Conservation (phyloP, 78 protist species). For the Bodo saltans region DNA sequence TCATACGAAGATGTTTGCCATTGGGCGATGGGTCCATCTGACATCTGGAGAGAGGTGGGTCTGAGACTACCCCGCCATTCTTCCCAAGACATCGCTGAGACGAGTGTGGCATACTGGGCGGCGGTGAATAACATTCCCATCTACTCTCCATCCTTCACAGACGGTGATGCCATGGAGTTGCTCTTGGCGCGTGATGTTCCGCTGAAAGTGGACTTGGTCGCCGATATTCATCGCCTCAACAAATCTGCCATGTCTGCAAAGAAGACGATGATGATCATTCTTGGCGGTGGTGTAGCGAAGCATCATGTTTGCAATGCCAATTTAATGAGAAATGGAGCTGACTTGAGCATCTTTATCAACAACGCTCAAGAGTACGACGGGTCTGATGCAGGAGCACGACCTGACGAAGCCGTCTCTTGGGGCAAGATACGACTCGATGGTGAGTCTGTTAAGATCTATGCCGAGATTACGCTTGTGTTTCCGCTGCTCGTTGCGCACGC, state of each 20-base stretch:
- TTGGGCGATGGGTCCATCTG: not conserved
- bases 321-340: constrained; percentile 99
- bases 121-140: constrained; percentile 92
- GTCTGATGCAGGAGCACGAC: constrained; percentile 94
- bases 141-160: constrained; percentile 97
- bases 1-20: too few species aligned
- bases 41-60: constrained; percentile 62
- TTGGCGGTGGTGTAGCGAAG: constrained; percentile 99
- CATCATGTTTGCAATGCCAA: constrained; percentile 99
- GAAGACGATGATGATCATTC: constrained; percentile 91
- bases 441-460: constrained; percentile 84
- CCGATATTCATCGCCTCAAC: constrained; percentile 76
- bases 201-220: constrained; percentile 13
- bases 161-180: constrained; percentile 97
- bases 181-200: constrained; percentile 43
- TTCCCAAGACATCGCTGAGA: constrained; percentile 87
- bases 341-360: constrained; percentile 84
- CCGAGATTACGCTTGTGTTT: constrained; percentile 74
- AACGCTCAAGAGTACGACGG: constrained; percentile 92
- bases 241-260: constrained; percentile 61
- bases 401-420: constrained; percentile 99
- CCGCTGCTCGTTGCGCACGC: constrained; percentile 80
- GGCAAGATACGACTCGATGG: constrained; percentile 91
- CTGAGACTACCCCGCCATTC: constrained; percentile 74
- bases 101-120: constrained; percentile 93